A percentile compares a stretch with the other conserved stretches of the same genome.
These are phyloP conservation scores for Orbilia javanica DNA, from an alignment of 2,329 filamentous ascomycete genomes.

Conservation along the genomic window DNA sequence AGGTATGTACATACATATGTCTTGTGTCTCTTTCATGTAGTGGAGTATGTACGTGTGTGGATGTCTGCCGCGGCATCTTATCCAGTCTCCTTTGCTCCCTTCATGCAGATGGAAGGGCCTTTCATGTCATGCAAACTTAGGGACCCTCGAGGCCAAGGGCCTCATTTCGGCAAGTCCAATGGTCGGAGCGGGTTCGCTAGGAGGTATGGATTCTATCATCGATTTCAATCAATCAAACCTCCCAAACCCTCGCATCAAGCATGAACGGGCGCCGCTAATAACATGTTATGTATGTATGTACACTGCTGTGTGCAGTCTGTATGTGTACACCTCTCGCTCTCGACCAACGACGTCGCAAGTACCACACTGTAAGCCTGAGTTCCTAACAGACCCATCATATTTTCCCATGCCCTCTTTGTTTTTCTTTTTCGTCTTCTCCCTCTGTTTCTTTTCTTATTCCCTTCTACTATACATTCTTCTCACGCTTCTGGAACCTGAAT, in stretches of 20 bases:
- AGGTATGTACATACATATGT: neutral
- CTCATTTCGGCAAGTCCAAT: constrained; percentile 58
- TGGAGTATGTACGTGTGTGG: neutral
- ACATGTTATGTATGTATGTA: neutral
- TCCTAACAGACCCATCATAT: constrained; percentile 21
- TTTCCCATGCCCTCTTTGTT: constrained; percentile 21
- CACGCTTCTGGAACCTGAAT: constrained; percentile 30
- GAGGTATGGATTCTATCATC: constrained; percentile 30
- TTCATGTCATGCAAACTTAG: constrained; percentile 47
- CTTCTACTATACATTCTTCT: constrained; percentile 4
- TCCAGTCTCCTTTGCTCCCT: constrained; percentile 47
- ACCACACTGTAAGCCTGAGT: constrained; percentile 5
- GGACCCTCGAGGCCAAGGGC: constrained; percentile 49
- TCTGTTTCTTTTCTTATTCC: constrained; percentile 10
- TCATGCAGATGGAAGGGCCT: constrained; percentile 41
- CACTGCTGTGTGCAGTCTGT: neutral
- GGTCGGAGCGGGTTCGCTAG: constrained; percentile 35
- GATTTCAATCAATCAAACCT: constrained; percentile 50
- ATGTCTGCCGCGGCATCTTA: constrained; percentile 27
- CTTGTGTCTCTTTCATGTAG: too few relatives aligned
- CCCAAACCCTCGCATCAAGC: constrained; percentile 55
- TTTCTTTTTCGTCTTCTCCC: constrained; percentile 9
- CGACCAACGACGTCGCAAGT: constrained; percentile 50
- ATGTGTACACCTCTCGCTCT: constrained; percentile 15
- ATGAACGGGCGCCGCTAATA: constrained; percentile 50